Conservation (phyloP, 2,329 filamentous ascomycete species). For the Stemphylium lycopersici region DNA sequence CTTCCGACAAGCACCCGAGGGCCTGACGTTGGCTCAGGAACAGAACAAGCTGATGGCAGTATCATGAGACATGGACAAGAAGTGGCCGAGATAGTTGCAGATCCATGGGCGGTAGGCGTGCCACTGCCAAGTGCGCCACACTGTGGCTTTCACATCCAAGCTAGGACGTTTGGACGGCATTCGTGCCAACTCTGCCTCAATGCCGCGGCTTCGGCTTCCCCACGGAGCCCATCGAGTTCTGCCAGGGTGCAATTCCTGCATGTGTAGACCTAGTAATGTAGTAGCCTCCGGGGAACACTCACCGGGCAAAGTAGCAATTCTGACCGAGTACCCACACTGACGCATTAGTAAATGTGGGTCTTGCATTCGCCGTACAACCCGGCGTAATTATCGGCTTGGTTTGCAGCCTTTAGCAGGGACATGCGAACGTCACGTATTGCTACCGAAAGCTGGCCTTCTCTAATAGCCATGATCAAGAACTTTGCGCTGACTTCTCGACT, state of each 20-base stretch:
- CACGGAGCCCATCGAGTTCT: neutral
- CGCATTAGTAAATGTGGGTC: neutral
- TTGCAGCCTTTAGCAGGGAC: neutral
- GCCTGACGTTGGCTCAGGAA: slow-evolving; percentile 55
- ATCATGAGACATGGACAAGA: slow-evolving; percentile 29
- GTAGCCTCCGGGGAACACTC: neutral
- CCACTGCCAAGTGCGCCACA: neutral
- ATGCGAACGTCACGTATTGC: neutral
- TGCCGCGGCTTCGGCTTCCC: neutral
- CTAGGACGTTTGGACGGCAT: neutral
- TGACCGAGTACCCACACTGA: slow-evolving; percentile 5
- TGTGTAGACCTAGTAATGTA: slow-evolving; percentile 1
- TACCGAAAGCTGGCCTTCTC: neutral
- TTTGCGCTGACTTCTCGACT: neutral
- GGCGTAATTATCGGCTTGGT: neutral
- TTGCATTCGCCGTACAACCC: neutral
- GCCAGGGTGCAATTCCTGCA: neutral
- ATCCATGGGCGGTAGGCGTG: neutral
- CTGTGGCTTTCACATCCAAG: neutral
- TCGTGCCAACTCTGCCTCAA: neutral
- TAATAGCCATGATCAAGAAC: neutral
- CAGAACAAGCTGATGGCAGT: slow-evolving; percentile 54
- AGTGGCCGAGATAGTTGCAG: neutral
- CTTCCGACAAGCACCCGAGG: slow-evolving; percentile 74
- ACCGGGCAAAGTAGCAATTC: slow-evolving; percentile 1